Base-by-base conservation (phyloP, 83 land plant species). In the Picea abies region DNA sequence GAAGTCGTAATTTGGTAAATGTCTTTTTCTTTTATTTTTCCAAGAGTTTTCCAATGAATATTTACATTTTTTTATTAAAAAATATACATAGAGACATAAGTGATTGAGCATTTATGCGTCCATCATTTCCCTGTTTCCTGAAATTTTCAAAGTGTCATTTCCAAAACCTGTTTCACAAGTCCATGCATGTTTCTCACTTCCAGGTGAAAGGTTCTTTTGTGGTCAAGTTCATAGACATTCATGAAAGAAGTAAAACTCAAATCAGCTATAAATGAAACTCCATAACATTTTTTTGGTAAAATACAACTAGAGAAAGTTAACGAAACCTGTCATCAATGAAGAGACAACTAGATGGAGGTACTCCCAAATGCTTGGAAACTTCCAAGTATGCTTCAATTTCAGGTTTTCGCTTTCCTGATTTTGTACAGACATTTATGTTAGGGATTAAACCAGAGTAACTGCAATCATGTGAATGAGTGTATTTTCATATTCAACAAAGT, bases 261-360 rank as follows among this genome's bases (percentile, higher is more conserved):
- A 9, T 68, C 23, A 1, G 7, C 82, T 16, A 2, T 3, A 32
- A 63, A 47, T 25, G 3, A 4, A 12, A 26, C 23, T 22, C 9
- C 78, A 77, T 62, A 41, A 12, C 16, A 15, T 3, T n/a, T 63
- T 11, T 35, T 16, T 23, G 52, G 32, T 26, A 29, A 19, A 16
- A 58, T 37, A 1, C n/a, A 41, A 22, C 15, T 35, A n/a, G 60
- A 39, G 26, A 52, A 60, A 22, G 39, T 49, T 44, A 63, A 11
- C 41, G 70, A 80, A 80, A 96, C 99, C 95, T 92, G 89, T 97
- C 99, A 88, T 97, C 99, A 79, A 97, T 80, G 82, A 97, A 97
- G 20, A 93, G 80, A 85, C 96, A 93, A 81, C 63, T 83, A 66
- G 90, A 85, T 75, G 99, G 92, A 66, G 92, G 89, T 35, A 95